Conservation (phyloP, 164 flowering plant species). For the Berberis thunbergii region DNA sequence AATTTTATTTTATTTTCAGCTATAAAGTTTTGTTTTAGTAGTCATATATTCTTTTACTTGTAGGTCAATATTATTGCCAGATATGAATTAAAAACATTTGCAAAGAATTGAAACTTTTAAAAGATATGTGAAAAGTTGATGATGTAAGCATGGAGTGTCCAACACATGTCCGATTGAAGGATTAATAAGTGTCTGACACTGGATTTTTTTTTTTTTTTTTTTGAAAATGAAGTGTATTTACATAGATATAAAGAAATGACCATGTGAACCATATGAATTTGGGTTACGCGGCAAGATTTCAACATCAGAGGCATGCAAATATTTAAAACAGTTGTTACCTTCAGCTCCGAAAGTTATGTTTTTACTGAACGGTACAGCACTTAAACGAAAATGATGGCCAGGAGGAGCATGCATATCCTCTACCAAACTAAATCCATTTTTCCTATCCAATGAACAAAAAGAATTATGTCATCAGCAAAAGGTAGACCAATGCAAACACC, state of each 20-base stretch:
- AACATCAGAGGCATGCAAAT: not conserved
- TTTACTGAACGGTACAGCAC: conserved; percentile 94
- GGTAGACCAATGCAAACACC: not conserved
- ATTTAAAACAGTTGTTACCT: conserved; percentile 35
- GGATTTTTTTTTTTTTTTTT: too few species aligned
- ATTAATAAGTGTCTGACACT: too few species aligned
- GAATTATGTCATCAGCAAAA: not conserved
- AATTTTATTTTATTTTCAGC: too few species aligned
- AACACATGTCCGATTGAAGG: too few species aligned
- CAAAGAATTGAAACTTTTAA: too few species aligned
- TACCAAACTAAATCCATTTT: conserved; percentile 82
- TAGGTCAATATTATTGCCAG: too few species aligned
- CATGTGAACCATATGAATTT: not conserved
- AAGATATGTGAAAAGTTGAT: too few species aligned
- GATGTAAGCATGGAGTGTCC: too few species aligned
- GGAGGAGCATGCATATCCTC: conserved; percentile 78
- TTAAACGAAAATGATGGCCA: conserved; percentile 63
- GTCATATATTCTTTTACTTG: too few species aligned
- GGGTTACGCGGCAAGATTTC: not conserved
- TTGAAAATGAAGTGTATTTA: too few species aligned
- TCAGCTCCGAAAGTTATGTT: conserved; percentile 87
- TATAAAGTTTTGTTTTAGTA: too few species aligned
- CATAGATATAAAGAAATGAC: not conserved
- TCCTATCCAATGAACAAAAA: conserved; percentile 35
- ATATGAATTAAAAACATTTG: too few species aligned